Evolutionary conservation across 2,329 filamentous ascomycete species (phyloP), one percentile per base, ranked within the genome.

Genomic region (Claviceps sp.): DNA sequence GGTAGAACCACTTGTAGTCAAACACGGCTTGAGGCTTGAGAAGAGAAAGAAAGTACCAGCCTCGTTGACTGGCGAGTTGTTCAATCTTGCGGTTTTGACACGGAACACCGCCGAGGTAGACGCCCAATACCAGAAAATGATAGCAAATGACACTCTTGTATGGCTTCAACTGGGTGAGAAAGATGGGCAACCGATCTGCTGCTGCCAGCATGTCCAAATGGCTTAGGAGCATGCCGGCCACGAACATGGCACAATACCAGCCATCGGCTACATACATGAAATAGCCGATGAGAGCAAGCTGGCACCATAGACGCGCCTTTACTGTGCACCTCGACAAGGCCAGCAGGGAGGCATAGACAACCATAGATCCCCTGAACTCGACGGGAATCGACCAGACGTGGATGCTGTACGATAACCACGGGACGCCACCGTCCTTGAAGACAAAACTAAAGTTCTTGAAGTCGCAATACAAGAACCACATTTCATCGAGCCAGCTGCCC

Each of bases 381-480:
- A 80, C 67, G 0, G 81, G 79, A 50, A 85, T 84, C 0, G 75
- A 82, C 79, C 80, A 84, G 2, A 77, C 61, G 56, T 84, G 81
- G 30, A 70, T 71, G 57, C 82, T 80, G 65, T 79, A 64, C 16
- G 47, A 58, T 26, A 67, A 48, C 70, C 78, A 82, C 11, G 77
- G 74, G 9, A 74, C 67, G 1, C 75, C 76, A 6, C 79, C 78
- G 7, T 70, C 71, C 43, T 77, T 75, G 66, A 79, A 86, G 41
- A 84, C 62, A 61, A 82, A 86, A 64, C 76, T 85, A 67, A 82
- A 85, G 63, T 84, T 84, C 62, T 85, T 86, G 61, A 78, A 70
- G 61, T 85, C 78, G 54, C 62, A 54, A 56, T 75, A 76, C 59
- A 73, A 70, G 5, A 62, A 57, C 67, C 73, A 77, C 1, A 79